Percentiles rank a stretch among this genome's conserved stretches.
Conservation (phyloP, 805 yeast species). For the Lipomyces japonicus region DNA sequence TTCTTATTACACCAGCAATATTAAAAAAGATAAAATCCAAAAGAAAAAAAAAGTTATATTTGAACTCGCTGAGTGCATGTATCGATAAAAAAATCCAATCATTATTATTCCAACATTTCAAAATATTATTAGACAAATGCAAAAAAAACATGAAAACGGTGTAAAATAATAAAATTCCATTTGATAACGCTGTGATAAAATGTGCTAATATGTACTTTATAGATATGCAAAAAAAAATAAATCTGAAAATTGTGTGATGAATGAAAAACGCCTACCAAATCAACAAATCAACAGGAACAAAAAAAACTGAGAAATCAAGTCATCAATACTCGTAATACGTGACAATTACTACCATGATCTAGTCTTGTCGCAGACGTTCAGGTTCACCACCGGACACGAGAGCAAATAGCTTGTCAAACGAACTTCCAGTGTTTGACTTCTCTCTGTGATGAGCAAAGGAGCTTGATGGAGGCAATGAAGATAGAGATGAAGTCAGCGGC, state of each 20-base stretch:
- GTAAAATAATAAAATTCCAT: no score
- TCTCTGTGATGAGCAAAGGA: not conserved
- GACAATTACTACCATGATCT: not conserved
- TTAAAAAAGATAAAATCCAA: no score
- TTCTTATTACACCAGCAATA: no score
- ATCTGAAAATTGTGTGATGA: not conserved
- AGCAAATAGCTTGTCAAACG: slow-evolving; percentile 16
- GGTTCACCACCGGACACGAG: slow-evolving; percentile 14
- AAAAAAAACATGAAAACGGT: not conserved
- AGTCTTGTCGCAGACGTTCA: slow-evolving; percentile 19
- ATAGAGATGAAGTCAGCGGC: slow-evolving; percentile 14
- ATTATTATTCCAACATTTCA: not conserved
- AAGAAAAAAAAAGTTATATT: no score
- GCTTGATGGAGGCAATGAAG: slow-evolving; percentile 4
- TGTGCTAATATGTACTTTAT: no score
- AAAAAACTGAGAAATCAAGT: not conserved
- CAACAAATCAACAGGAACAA: no score
- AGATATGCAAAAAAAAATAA: not conserved
- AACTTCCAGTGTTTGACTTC: slow-evolving; percentile 4
- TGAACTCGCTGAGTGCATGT: no score
- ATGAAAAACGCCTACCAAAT: not conserved
- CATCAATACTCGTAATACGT: not conserved
- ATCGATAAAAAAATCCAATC: no score
- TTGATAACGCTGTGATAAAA: no score
- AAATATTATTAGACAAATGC: no score